These are phyloP conservation scores for Spongospora subterranea DNA, from an alignment of 208 protist species.

Conservation along the genomic window DNA sequence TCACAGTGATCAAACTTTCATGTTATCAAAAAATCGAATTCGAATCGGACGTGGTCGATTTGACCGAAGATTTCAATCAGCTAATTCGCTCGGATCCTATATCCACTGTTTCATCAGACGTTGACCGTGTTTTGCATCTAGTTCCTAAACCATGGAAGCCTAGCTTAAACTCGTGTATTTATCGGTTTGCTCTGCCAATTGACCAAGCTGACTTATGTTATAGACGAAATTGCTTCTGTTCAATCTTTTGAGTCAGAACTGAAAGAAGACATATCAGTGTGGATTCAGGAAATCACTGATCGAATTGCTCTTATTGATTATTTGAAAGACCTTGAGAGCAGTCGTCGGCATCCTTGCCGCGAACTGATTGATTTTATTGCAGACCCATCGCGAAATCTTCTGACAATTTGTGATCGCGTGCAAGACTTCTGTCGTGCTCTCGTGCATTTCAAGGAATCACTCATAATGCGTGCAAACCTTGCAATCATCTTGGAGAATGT, in stretches of 20 bases:
- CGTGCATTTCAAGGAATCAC: conserved; percentile 15
- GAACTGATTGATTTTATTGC: conserved; percentile 47
- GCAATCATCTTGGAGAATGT: conserved; percentile 3
- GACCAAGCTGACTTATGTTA: neutral
- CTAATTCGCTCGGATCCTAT: neutral
- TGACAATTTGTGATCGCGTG: neutral
- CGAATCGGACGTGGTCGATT: conserved; percentile 4
- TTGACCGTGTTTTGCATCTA: neutral
- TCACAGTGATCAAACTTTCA: conserved; percentile 29
- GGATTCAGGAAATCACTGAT: conserved; percentile 32
- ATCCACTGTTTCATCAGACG: neutral
- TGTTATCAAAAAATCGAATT: conserved; percentile 9
- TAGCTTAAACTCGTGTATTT: conserved; percentile 3
- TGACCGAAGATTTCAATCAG: conserved; percentile 6
- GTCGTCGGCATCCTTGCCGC: neutral
- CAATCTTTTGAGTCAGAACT: conserved; percentile 11
- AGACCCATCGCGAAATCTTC: conserved; percentile 9
- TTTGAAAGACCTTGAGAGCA: conserved; percentile 8
- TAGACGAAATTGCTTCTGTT: conserved; percentile 9
- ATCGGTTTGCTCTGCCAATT: neutral
- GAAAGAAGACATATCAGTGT: neutral
- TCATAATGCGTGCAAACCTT: conserved; percentile 12
- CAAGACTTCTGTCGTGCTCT: conserved; percentile 29
- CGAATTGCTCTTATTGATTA: conserved; percentile 22
- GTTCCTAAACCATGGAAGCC: conserved; percentile 7